Conservation (phyloP, 257 asterid species). For the Solanum bulbocastanum region DNA sequence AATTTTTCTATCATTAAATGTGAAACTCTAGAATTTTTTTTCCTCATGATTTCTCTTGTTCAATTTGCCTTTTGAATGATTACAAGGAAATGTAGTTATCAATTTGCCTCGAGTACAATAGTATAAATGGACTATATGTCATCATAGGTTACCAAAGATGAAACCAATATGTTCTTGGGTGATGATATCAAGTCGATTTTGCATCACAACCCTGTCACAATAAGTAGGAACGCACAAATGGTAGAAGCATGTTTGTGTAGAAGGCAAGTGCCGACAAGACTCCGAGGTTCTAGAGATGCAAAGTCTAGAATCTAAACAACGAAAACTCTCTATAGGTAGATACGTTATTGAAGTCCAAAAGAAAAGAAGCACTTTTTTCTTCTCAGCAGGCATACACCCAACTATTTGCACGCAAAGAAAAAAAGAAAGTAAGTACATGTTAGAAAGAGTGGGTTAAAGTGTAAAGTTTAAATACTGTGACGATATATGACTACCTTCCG, state of each 20-base stretch:
- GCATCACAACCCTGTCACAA: neutral
- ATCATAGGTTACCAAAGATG: conserved; percentile 59
- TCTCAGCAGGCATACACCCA: conserved; percentile 22
- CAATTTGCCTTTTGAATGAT: neutral
- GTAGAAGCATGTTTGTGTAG: conserved; percentile 86
- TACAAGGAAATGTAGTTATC: neutral
- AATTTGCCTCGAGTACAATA: too few relatives aligned
- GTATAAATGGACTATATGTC: neutral
- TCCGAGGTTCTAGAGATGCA: conserved; percentile 41
- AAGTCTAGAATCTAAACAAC: conserved; percentile 34
- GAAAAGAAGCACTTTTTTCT: conserved; percentile 61
- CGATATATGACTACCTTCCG: conserved; percentile 43
- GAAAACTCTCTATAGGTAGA: too few relatives aligned
- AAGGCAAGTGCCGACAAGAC: conserved; percentile 51
- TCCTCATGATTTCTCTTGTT: neutral
- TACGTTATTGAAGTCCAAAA: conserved; percentile 70
- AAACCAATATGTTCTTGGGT: conserved; percentile 83
- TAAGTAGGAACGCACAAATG: conserved; percentile 69
- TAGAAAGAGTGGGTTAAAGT: neutral
- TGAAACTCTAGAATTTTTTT: too few relatives aligned
- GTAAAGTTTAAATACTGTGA: neutral
- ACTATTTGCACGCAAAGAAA: conserved; percentile 31
- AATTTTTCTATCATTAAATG: neutral
- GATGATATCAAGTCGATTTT: conserved; percentile 9
- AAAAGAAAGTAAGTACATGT: neutral